These are phyloP conservation scores for Purshia tridentata DNA, from an alignment of 306 rosid species.

Conservation along the genomic window DNA sequence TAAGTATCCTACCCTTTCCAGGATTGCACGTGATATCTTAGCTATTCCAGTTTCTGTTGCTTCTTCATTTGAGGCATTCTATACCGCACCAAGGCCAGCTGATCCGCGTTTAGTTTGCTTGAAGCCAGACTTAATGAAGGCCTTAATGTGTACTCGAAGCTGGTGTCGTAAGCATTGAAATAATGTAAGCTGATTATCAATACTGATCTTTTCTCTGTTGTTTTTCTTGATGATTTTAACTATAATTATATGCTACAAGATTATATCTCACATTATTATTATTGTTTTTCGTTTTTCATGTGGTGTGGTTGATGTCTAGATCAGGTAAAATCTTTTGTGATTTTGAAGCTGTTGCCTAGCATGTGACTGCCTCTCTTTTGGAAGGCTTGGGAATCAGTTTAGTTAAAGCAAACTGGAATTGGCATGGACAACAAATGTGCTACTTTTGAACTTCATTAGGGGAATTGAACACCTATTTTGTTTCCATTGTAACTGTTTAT, in stretches of 20 bases:
- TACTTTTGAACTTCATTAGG: background rate
- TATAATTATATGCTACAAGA: too few relatives aligned
- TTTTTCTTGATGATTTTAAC: too few relatives aligned
- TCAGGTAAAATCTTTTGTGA: too few relatives aligned
- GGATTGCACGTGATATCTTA: slow-evolving; percentile 17
- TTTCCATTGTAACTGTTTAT: background rate
- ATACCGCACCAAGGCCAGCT: slow-evolving; percentile 13
- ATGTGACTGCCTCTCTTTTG: too few relatives aligned
- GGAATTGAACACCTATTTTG: background rate
- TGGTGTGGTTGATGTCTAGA: too few relatives aligned
- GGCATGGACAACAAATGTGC: background rate
- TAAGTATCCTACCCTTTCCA: slow-evolving; percentile 4
- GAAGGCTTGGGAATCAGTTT: background rate
- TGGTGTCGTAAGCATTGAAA: background rate
- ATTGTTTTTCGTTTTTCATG: too few relatives aligned
- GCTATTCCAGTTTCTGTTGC: slow-evolving; percentile 14
- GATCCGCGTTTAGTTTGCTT: background rate
- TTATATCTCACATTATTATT: too few relatives aligned
- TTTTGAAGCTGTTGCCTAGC: too few relatives aligned
- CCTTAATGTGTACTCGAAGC: slow-evolving; percentile 1
- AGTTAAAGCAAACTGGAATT: background rate
- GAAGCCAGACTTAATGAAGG: background rate
- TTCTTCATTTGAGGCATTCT: slow-evolving; percentile 8
- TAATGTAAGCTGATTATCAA: too few relatives aligned
- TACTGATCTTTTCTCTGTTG: too few relatives aligned